Percentiles rank a stretch among this genome's conserved stretches.
Conservation (phyloP, 1,284 basidiomycete genomes). For the Coniferiporia sulphurascens region DNA sequence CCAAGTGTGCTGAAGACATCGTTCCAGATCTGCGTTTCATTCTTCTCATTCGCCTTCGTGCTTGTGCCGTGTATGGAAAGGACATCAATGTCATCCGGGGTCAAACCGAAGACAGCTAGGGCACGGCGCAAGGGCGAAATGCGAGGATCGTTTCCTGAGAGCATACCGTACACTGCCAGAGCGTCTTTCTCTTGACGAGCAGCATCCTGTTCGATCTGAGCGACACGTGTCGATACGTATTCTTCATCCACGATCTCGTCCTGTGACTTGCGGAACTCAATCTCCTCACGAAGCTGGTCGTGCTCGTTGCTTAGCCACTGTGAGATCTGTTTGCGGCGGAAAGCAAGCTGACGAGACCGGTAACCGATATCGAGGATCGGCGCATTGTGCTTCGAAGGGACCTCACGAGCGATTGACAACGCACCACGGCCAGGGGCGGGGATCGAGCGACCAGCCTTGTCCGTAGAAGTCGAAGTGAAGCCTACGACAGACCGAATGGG, state of each 20-base stretch:
- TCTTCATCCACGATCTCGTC: constrained; percentile 56
- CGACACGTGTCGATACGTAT: constrained; percentile 69
- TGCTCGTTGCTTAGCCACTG: constrained; percentile 93
- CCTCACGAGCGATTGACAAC: constrained; percentile 80
- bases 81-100: constrained; percentile 87
- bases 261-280: constrained; percentile 55
- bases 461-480: constrained; percentile 96
- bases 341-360: constrained; percentile 85
- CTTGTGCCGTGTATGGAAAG: constrained; percentile 93
- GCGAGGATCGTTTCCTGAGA: constrained; percentile 81
- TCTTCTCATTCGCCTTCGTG: constrained; percentile 97
- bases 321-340: constrained; percentile 90
- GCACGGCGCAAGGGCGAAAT: constrained; percentile 91
- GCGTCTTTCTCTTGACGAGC: constrained; percentile 88
- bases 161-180: constrained; percentile 88
- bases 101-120: constrained; percentile 94
- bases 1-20: constrained; percentile 85
- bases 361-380: constrained; percentile 82
- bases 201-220: constrained; percentile 87
- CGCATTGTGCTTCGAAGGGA: constrained; percentile 67
- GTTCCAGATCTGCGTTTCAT: constrained; percentile 97
- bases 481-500: constrained; percentile 92
- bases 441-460: constrained; percentile 93
- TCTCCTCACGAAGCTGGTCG: constrained; percentile 73
- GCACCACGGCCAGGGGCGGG: constrained; percentile 92